Base-by-base conservation (phyloP, 768 basidiomycete genomes). In the Lactarius deliciosus region DNA sequence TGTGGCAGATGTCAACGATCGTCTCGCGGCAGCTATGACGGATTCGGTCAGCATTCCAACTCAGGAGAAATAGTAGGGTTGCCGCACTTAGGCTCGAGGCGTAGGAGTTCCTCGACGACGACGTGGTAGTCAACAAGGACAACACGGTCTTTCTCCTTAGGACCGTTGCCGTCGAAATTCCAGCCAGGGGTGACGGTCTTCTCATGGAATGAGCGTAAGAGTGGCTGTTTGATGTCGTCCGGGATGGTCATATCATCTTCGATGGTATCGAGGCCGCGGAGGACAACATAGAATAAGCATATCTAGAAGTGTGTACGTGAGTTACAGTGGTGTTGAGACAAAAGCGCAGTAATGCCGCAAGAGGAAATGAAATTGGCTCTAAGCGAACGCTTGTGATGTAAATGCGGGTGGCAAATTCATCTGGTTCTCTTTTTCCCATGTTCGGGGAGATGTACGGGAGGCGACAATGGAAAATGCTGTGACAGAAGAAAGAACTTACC, bases 201-300 rank as follows among this genome's bases (percentile, higher is more conserved):
- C 72, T 86, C 76, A 79, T 96, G 89, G 78, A 98, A 95, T 1
- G 85, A 78, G 11, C 92, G 86, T 40, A 99, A 82, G 34, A 98
- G 73, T 3, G 92, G 89, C 62, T 94, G 92, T 75, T 99, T 99
- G 72, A 89, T 76, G 20, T 86, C 79, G 76, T 94, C 92, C 0
- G 92, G 83, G 64, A 99, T 85, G 0, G 94, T 92, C 95, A 98
- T 98, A 79, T 99, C 96, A 76, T 99, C 96, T 76, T 98, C 96
- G 69, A 99, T 86, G 5, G 96, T 99, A 76, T 99, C 96, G n/a
- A 98, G 81, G 6, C 87, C 97, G 25, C 96, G 87, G 7, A 99
- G 83, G 6, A 96, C 91, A 53, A 99, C 85, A 77, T 98, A 99
- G 77, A 97, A 98, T 66, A 98, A 77, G 76, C 92, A 94, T 70